phyloP scores from a whole-genome alignment of 306 rosid genomes.

The Luffa aegyptiaca region DNA sequence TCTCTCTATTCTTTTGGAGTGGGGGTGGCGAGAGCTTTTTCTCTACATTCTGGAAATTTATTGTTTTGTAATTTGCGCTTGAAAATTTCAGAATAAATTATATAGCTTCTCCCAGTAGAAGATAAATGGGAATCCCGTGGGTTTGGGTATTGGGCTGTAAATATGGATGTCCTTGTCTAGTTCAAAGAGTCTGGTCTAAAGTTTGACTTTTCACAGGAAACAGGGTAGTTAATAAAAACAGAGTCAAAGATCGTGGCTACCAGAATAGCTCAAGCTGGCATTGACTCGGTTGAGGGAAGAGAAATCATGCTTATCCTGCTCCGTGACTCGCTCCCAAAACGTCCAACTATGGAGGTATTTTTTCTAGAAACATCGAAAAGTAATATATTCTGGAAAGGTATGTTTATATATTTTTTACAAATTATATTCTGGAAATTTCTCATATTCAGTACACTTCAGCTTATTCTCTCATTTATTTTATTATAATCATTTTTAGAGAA shows the following conservation, averaged over 20 bases:
- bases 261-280: slow-evolving; percentile 6
- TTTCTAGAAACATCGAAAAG: background rate
- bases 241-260: slow-evolving; percentile 2
- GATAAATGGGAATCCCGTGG: background rate
- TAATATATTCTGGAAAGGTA: background rate
- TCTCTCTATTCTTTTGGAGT: background rate
- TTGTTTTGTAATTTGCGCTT: background rate
- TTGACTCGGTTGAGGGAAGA: background rate
- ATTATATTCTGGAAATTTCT: background rate
- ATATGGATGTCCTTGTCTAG: background rate
- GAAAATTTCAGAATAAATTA: background rate
- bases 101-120: background rate
- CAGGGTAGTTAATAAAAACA: background rate
- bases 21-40: background rate
- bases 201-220: slow-evolving; percentile 2
- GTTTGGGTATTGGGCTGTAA: background rate
- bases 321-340: background rate
- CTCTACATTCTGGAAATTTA: background rate
- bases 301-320: background rate
- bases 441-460: background rate
- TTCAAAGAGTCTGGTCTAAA: background rate
- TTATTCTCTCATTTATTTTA: background rate
- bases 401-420: background rate
- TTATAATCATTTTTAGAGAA: background rate
- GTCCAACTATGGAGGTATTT: background rate